Evolutionary conservation across 2,329 filamentous ascomycete species (phyloP).

Genomic region (Neonectria ditissima): DNA sequence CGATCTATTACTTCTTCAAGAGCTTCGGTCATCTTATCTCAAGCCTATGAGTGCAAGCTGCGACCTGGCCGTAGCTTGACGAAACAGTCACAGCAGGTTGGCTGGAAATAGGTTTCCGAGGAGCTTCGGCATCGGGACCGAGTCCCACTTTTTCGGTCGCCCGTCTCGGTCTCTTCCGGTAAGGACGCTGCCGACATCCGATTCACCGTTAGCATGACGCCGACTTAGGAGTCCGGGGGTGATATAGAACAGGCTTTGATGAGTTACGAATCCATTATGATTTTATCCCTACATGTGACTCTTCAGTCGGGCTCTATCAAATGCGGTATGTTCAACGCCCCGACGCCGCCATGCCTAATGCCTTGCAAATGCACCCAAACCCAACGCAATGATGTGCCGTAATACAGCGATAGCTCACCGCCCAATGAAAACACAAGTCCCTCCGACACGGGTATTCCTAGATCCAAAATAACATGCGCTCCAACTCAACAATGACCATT

Average conservation of each 20-base stretch:
- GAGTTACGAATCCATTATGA: constrained; percentile 13
- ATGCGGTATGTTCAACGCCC: constrained; percentile 31
- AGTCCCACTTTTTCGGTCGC: constrained; percentile 35
- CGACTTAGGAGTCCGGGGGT: constrained; percentile 8
- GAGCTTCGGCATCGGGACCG: constrained; percentile 3
- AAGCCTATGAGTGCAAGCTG: background rate
- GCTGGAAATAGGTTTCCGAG: constrained; percentile 38
- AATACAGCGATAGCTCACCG: constrained; percentile 20
- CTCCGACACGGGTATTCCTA: constrained; percentile 33
- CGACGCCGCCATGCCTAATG: constrained; percentile 37
- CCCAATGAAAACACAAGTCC: constrained; percentile 14
- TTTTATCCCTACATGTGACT: constrained; percentile 25
- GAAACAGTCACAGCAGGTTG: constrained; percentile 2
- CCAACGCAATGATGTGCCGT: constrained; percentile 16
- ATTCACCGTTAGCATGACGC: background rate
- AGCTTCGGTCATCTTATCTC: background rate
- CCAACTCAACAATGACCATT: background rate
- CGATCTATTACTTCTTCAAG: background rate
- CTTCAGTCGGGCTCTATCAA: constrained; percentile 10
- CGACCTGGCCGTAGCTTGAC: background rate
- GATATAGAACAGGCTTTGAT: background rate
- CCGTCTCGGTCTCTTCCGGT: constrained; percentile 14
- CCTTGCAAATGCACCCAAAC: constrained; percentile 32
- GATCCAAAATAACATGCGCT: constrained; percentile 24
- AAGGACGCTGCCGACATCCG: constrained; percentile 10